Percentiles rank a stretch among this genome's conserved stretches.
Conservation (phyloP, 257 asterid genomes). For the Rhazya stricta region DNA sequence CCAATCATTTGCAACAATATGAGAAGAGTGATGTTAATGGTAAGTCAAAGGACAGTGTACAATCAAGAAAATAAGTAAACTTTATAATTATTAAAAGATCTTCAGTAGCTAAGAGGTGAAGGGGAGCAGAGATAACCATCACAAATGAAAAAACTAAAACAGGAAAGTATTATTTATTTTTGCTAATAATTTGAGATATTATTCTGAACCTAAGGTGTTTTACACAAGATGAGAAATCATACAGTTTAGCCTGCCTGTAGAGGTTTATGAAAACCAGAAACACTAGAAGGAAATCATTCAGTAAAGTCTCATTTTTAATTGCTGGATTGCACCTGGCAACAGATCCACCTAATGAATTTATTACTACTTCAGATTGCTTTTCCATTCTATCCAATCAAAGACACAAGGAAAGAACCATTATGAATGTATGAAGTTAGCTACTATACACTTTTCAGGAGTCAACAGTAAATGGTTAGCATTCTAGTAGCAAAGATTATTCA, state of each 20-base stretch:
- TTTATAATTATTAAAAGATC: not conserved
- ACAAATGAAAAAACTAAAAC: too few relatives aligned
- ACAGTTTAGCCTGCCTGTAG: too few relatives aligned
- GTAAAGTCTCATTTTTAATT: too few relatives aligned
- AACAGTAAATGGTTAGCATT: not conserved
- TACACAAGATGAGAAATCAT: too few relatives aligned
- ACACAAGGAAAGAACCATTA: not conserved
- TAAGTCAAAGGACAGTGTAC: not conserved
- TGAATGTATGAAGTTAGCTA: not conserved
- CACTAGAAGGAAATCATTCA: too few relatives aligned
- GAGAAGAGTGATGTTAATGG: not conserved
- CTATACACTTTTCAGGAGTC: not conserved
- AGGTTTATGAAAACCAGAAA: too few relatives aligned
- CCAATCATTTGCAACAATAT: not conserved
- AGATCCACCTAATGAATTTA: not conserved
- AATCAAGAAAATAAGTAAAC: not conserved
- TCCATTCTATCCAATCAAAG: not conserved
- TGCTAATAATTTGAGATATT: too few relatives aligned
- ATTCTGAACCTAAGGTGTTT: too few relatives aligned
- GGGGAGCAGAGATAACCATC: too few relatives aligned
- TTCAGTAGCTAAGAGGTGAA: too few relatives aligned
- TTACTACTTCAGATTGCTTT: not conserved
- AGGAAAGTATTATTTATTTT: too few relatives aligned
- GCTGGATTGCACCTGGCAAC: not conserved
- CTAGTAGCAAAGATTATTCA: not conserved